Conservation (phyloP, 371 early-diverging fungal genomes). For the Catenaria anguillulae region DNA sequence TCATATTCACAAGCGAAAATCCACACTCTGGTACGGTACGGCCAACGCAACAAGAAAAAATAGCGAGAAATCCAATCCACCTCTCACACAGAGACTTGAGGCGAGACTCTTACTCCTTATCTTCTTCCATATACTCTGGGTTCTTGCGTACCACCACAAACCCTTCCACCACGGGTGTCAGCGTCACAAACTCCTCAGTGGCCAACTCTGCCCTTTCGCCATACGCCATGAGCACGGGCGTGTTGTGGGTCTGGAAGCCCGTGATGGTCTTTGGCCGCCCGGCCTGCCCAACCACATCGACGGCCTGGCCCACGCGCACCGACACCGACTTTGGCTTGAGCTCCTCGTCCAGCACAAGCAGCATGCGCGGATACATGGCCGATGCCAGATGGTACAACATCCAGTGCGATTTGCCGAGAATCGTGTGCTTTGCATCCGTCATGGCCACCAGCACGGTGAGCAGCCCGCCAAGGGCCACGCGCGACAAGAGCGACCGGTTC, state of each 20-base stretch:
- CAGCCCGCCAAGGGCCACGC: slow-evolving; percentile 77
- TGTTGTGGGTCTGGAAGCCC: slow-evolving; percentile 96
- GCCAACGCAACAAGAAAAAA: too few species aligned
- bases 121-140: slow-evolving; percentile 64
- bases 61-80: too few species aligned
- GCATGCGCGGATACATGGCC: slow-evolving; percentile 93
- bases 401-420: slow-evolving; percentile 77
- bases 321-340: slow-evolving; percentile 60
- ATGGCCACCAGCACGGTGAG: slow-evolving; percentile 76
- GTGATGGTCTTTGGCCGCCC: slow-evolving; percentile 97
- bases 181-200: slow-evolving; percentile 82
- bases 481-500: slow-evolving; percentile 78
- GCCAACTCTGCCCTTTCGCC: slow-evolving; percentile 96
- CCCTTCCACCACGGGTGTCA: slow-evolving; percentile 76
- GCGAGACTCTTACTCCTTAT: slow-evolving; percentile 15
- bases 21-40: too few species aligned
- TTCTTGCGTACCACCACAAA: slow-evolving; percentile 91
- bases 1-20: too few species aligned
- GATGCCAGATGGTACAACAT: slow-evolving; percentile 83
- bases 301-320: slow-evolving; percentile 97
- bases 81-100: too few species aligned
- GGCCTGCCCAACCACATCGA: slow-evolving; percentile 98
- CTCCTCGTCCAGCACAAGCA: slow-evolving; percentile 81
- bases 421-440: slow-evolving; percentile 70
- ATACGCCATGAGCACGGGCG: slow-evolving; percentile 92